Percentiles rank a stretch among this genome's conserved stretches.
phyloP scores from a whole-genome alignment of 306 rosid species.

The Castanospermum australe region DNA sequence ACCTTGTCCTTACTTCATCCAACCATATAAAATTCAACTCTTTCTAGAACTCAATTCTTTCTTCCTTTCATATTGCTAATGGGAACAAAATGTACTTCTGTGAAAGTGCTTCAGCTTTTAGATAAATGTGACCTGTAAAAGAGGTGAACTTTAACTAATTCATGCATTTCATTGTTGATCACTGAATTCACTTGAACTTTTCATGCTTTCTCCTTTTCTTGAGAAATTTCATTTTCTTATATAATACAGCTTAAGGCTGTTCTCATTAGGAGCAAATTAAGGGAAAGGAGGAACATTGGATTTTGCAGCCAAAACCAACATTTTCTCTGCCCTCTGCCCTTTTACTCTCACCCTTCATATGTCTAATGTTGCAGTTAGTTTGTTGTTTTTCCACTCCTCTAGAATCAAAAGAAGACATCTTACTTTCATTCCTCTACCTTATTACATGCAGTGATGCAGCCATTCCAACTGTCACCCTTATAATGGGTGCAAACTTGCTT shows the following conservation, averaged over 20 bases:
- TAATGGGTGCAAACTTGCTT: constrained; percentile 82
- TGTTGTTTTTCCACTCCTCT: neutral
- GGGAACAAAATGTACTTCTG: neutral
- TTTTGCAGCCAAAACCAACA: too few relatives aligned
- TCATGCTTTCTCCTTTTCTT: neutral
- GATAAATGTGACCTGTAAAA: too few relatives aligned
- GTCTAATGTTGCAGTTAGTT: neutral
- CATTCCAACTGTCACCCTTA: constrained; percentile 67
- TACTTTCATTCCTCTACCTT: neutral
- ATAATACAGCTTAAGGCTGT: too few relatives aligned
- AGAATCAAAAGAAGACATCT: neutral
- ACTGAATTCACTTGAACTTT: neutral
- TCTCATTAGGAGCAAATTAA: too few relatives aligned
- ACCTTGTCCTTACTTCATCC: neutral
- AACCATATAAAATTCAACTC: neutral
- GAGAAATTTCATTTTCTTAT: constrained; percentile 1
- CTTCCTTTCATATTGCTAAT: neutral
- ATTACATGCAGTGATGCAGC: constrained; percentile 62
- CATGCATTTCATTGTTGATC: neutral
- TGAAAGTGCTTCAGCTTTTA: neutral
- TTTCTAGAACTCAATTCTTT: neutral
- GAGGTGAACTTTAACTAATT: neutral
- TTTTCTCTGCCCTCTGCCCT: too few relatives aligned
- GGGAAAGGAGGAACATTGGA: too few relatives aligned
- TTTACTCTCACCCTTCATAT: too few relatives aligned